These are phyloP conservation scores for Neoscytalidium dimidiatum DNA, from an alignment of 2,329 filamentous ascomycete genomes.

Conservation along the genomic window DNA sequence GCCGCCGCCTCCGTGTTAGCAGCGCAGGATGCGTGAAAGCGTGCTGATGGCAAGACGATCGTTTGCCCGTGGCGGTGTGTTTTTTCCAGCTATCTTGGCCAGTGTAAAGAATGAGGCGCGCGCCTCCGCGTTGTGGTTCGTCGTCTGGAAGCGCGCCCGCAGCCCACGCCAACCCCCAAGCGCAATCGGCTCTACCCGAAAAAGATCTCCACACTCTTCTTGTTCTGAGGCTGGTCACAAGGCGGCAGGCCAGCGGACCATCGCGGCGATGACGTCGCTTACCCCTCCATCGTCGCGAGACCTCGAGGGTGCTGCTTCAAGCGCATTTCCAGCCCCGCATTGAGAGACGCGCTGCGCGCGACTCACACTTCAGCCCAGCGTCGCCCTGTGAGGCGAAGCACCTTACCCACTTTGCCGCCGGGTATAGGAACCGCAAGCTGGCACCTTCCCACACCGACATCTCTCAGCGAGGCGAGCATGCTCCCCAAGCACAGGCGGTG, in stretches of 20 bases:
- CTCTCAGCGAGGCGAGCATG: constrained; percentile 6
- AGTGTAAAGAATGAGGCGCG: constrained; percentile 15
- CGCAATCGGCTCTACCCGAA: constrained; percentile 19
- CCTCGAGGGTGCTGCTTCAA: constrained; percentile 3
- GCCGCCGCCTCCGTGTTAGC: constrained; percentile 3
- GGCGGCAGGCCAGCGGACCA: neutral
- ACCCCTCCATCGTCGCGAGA: constrained; percentile 14
- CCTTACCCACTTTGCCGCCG: constrained; percentile 11
- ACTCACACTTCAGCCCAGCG: constrained; percentile 8
- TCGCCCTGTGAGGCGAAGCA: constrained; percentile 9
- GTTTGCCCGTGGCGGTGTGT: constrained; percentile 11
- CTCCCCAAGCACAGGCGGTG: constrained; percentile 4
- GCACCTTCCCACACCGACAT: constrained; percentile 15
- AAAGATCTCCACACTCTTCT: constrained; percentile 12
- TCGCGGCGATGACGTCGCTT: constrained; percentile 16
- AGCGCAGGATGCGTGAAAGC: constrained; percentile 5
- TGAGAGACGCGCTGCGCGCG: constrained; percentile 1
- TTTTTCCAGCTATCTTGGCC: neutral
- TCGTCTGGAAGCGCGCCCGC: neutral
- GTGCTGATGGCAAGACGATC: constrained; percentile 3
- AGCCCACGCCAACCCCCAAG: constrained; percentile 10
- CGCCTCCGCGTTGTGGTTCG: neutral
- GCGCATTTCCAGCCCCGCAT: constrained; percentile 13
- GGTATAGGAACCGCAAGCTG: constrained; percentile 9
- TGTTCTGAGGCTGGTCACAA: constrained; percentile 17